These are phyloP conservation scores for Boletus speciosus DNA, from an alignment of 768 basidiomycete species.

Conservation along the genomic window DNA sequence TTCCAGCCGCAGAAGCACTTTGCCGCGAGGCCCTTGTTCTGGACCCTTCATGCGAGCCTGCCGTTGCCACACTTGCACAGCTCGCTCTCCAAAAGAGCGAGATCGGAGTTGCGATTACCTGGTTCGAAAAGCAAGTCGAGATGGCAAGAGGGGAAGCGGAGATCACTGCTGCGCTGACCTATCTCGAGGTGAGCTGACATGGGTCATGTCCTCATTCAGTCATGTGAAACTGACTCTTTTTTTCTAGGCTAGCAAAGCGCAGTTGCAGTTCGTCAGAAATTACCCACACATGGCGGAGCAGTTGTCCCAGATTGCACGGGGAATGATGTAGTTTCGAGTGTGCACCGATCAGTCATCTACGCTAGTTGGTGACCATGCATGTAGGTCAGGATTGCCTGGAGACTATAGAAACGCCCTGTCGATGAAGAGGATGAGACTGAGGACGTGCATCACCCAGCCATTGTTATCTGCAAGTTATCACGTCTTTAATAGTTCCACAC, in stretches of 20 bases:
- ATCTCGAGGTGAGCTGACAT: constrained; percentile 60
- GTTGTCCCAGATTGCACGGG: constrained; percentile 46
- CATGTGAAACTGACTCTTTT: background rate
- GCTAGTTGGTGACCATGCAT: constrained; percentile 5
- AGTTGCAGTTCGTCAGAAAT: constrained; percentile 76
- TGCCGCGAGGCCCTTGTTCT: constrained; percentile 85
- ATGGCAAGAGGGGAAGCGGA: constrained; percentile 90
- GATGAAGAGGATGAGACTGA: constrained; percentile 2
- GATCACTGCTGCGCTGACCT: constrained; percentile 72
- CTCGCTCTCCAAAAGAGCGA: constrained; percentile 87
- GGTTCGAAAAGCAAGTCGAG: constrained; percentile 82
- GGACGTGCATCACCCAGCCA: background rate
- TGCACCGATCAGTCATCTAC: background rate
- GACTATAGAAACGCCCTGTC: constrained; percentile 14
- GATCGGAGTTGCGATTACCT: constrained; percentile 78
- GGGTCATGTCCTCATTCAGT: background rate
- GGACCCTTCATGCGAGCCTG: constrained; percentile 94
- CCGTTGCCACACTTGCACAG: constrained; percentile 93
- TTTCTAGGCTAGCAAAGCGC: constrained; percentile 76
- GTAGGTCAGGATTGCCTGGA: constrained; percentile 11
- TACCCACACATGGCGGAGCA: constrained; percentile 85
- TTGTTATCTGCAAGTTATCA: constrained; percentile 5
- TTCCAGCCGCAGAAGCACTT: constrained; percentile 74
- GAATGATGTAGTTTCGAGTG: constrained; percentile 31
- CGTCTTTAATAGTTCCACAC: constrained; percentile 4